Base-by-base conservation (phyloP, 2,329 filamentous ascomycete species). In the Penicillium sp. region DNA sequence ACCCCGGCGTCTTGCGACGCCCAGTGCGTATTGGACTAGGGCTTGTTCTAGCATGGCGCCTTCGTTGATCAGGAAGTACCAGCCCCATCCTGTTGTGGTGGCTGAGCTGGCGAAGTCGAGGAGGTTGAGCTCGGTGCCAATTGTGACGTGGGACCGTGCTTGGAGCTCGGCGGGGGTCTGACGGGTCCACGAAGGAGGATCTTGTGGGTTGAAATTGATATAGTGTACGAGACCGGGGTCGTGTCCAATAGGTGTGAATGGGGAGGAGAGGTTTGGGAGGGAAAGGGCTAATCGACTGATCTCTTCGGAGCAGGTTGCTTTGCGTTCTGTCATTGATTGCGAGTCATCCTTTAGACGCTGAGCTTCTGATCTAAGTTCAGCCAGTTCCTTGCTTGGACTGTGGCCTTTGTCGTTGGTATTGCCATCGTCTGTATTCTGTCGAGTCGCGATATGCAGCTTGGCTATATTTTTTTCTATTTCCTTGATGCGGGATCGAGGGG, bases 11-110 rank as follows among this genome's bases (percentile, higher is more conserved):
- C 86, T 84, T 8, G 90, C 89, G 1, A 89, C 83, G 9, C 81
- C 80, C 3, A 97, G 80, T 0, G 94, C 87, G 71, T 95, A 97
- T 70, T 93, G 88, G 11, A 97, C 78, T 3, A 99, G 82, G 0
- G 94, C 94, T 70, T 97, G 93, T 75, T 99, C 94, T n/a, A 99
- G 82, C 71, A 94, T 84, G 0, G 92, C 92, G 8, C 86, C 94
- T 67, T 96, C 92, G 68, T 93, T 90, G n/a, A 90, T 79, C 10
- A 99, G 84, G 74, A 91, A 97, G 77, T 99, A 99, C 90, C 91
- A 99, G 1, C 94, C 94, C 93, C 93, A 99, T 35, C 94, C 94
- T 3, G 88, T 90, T 1, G 90, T 87, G n/a, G 83, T 85, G 2
- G 87, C 87, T 5, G 91, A 91, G 55, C 83, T 86, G 5, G 88